Percentiles rank a stretch among this genome's conserved stretches.
These are phyloP conservation scores for Plectosphaerella plurivora DNA, from an alignment of 2,329 filamentous ascomycete species.

Conservation along the genomic window DNA sequence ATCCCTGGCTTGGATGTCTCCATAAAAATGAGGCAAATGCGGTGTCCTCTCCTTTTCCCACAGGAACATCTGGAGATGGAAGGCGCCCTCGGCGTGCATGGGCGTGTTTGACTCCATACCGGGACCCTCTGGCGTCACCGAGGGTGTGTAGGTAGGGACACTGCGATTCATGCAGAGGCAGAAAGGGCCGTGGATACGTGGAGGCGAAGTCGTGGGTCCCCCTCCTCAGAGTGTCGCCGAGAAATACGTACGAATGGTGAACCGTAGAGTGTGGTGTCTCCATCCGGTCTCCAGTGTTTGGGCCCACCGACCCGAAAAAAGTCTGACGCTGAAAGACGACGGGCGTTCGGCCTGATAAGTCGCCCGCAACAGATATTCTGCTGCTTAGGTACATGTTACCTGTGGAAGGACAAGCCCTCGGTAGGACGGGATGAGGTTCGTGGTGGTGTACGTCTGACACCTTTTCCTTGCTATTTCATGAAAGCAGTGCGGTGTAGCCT, in stretches of 20 bases:
- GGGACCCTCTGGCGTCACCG: conserved; percentile 3
- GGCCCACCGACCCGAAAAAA: not conserved
- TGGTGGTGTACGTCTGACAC: too few relatives aligned
- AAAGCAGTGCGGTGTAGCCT: too few relatives aligned
- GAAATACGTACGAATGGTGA: not conserved
- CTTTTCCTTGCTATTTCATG: too few relatives aligned
- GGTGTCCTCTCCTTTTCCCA: conserved; percentile 2
- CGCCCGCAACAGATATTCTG: too few relatives aligned
- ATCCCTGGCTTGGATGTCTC: conserved; percentile 1
- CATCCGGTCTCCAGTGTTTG: not conserved
- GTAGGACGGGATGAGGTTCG: too few relatives aligned
- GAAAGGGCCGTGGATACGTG: conserved; percentile 1
- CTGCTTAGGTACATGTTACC: too few relatives aligned
- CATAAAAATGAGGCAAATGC: conserved; percentile 15
- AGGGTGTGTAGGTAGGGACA: not conserved
- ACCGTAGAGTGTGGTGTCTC: not conserved
- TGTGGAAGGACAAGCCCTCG: too few relatives aligned
- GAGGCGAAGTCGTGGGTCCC: not conserved
- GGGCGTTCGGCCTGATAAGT: not conserved
- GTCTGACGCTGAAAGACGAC: not conserved
- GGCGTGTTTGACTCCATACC: not conserved
- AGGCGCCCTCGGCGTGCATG: not conserved
- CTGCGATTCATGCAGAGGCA: not conserved
- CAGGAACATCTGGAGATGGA: conserved; percentile 1
- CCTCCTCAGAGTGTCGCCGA: too few relatives aligned